Conservation (phyloP, 768 basidiomycete genomes). For the Gloeophyllum trabeum region DNA sequence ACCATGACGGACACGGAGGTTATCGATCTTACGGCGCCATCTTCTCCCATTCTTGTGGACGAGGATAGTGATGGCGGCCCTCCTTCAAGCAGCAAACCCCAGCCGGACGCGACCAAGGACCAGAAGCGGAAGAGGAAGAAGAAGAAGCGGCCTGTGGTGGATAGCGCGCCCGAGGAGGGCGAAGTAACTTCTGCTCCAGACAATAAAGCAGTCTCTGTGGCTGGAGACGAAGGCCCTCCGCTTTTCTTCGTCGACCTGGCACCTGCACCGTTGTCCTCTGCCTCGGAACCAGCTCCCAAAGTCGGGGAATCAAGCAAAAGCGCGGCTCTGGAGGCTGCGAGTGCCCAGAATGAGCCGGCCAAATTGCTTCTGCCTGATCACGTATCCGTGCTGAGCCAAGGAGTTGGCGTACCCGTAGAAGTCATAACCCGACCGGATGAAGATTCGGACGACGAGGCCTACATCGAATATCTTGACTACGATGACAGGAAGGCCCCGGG, state of each 20-base stretch:
- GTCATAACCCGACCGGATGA: constrained; percentile 30
- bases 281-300: constrained; percentile 4
- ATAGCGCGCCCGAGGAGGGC: constrained; percentile 11
- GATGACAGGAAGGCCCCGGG: constrained; percentile 43
- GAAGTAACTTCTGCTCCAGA: constrained; percentile 9
- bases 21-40: not conserved
- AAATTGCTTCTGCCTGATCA: constrained; percentile 58
- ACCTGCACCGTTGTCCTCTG: constrained; percentile 23
- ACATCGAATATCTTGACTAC: constrained; percentile 72
- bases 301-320: constrained; percentile 10
- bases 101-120: not conserved
- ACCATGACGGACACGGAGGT: not conserved
- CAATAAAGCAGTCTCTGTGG: not conserved
- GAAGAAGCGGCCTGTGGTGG: constrained; percentile 7
- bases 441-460: constrained; percentile 46
- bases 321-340: constrained; percentile 2
- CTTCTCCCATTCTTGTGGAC: not conserved
- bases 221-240: not conserved
- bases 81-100: not conserved
- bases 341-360: not conserved
- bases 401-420: constrained; percentile 25
- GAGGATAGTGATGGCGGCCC: not conserved
- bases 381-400: constrained; percentile 41
- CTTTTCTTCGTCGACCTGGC: constrained; percentile 42
- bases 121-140: constrained; percentile 10